Base-by-base conservation (phyloP, 306 rosid species). In the Casuarina cunninghamiana region DNA sequence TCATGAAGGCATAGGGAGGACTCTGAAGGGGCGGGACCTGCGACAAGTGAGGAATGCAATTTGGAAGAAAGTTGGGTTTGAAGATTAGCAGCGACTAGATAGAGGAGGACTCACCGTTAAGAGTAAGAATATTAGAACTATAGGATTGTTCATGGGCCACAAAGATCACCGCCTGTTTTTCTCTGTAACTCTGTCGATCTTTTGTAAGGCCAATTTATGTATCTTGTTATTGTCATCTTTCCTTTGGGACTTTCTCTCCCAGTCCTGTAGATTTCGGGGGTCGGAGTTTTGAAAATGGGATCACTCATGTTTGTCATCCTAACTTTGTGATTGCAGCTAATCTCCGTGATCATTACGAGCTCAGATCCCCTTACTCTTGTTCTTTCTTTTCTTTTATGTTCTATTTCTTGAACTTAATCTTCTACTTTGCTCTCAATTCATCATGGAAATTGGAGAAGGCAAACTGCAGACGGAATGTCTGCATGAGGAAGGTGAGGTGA, bases 1-100 rank as follows among this genome's bases (percentile, higher is more conserved):
- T 17, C 97, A 94, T 46, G 98, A 94, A 88, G 97, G 98, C n/a
- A 75, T 87, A 49, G 98, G 98, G 62, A 86, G 98, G 82, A 94
- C 98, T 54, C 86, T 94, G 62, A 92, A 94, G 79, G 98, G 98
- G 2, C 87, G 97, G 21, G 98, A 94, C 77, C 77, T 92, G 83
- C 80, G 95, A 54, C 81, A 90, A 46, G 92, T 94, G 35, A 92
- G 98, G 41, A 94, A 94, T 83, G 98, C 97, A 7, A 91, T 94
- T 78, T 94, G 95, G 98, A 83, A 94, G 83, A 87, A 81, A 77
- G 91, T 90, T 6, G 97, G 97, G 16, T 94, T 92, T 72, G 96
- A 94, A 76, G 97, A 84, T 82, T 88, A 74, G 83, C 11, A n/a
- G 6, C 8, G 73, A 16, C 48, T 77, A 67, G 49, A 5, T 39